Base-by-base conservation (phyloP, 2,329 filamentous ascomycete genomes). In the Orbilia blumenaviensis region DNA sequence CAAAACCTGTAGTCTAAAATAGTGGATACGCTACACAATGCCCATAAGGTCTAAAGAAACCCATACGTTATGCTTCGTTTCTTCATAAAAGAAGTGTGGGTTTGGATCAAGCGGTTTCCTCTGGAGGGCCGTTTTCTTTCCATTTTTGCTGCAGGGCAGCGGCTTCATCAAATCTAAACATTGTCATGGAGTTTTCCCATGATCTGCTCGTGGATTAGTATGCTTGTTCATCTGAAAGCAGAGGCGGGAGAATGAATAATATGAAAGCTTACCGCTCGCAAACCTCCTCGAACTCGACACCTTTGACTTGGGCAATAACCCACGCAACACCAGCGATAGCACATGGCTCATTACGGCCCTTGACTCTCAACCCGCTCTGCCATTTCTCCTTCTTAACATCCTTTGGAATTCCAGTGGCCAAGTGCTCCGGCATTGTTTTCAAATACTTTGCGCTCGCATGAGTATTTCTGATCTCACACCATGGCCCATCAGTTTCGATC, bases 311-410 rank as follows among this genome's bases (percentile, higher is more conserved):
- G 0, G 95, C 94, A 78, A 99, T 90, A 61, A 94, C 92, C 82
- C 91, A 89, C n/a, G 93, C 95, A 12, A 99, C 92, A 63, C 91
- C 89, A 78, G 90, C 89, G 78, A 99, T 97, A 63, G 88, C 91
- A 80, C 91, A 94, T 8, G 94, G 92, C 83, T 99, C 95, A 81
- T 99, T 99, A 75, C 95, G 88, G 0, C 94, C 93, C 84, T 98
- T 99, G 63, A 99, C 88, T 92, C 97, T 94, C 42, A 87, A 87
- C 0, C 94, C 94, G 80, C 92, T 89, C 48, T 88, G 88, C 91
- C 93, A 99, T 82, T 92, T 96, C 84, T 99, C 95, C 84, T 97
- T 98, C 86, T 98, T 99, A 29, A 97, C 91, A 3, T 90, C 86
- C 83, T 92, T 96, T 79, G 90, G 95, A 1, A 58, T 48, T 34